A percentile compares a stretch with the other conserved stretches of the same genome.
Evolutionary conservation across 1,139 yeast genomes (phyloP).

Genomic region (Candida neerlandica): DNA sequence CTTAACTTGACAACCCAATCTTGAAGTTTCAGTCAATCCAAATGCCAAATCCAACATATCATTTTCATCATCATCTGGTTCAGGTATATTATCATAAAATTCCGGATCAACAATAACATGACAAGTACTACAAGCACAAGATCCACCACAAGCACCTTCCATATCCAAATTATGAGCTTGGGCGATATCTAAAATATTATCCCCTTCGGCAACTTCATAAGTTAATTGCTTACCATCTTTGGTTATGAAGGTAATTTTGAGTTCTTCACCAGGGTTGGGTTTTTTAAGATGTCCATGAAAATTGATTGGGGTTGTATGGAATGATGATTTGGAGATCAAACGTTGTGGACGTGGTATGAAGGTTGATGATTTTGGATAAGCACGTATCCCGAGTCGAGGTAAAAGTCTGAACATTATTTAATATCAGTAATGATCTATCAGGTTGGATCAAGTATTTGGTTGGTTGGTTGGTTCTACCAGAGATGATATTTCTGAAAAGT

Average conservation of each 20-base stretch:
- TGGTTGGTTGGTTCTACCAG: neutral
- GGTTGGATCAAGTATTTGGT: too few species aligned
- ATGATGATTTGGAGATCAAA: constrained; percentile 7
- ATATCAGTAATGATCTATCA: neutral
- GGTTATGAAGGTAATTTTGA: constrained; percentile 85
- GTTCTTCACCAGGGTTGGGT: constrained; percentile 93
- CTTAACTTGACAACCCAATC: constrained; percentile 90
- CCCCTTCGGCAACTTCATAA: constrained; percentile 90
- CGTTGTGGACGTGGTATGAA: neutral
- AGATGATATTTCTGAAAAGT: neutral
- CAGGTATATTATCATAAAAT: constrained; percentile 85
- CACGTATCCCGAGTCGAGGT: neutral
- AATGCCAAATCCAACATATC: constrained; percentile 98
- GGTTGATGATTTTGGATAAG: neutral
- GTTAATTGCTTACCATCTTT: constrained; percentile 86
- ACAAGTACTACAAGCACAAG: constrained; percentile 98
- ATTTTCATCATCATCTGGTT: constrained; percentile 96
- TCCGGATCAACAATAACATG: constrained; percentile 96
- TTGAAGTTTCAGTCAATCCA: constrained; percentile 93
- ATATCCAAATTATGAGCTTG: constrained; percentile 91
- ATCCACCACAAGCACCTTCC: constrained; percentile 99
- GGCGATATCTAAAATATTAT: constrained; percentile 87
- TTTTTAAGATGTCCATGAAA: constrained; percentile 84
- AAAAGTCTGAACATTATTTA: constrained; percentile 3
- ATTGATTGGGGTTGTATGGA: constrained; percentile 26